Evolutionary conservation across 768 basidiomycete species (phyloP), one percentile per base, ranked within the genome.

Genomic region (Zangia roseola): DNA sequence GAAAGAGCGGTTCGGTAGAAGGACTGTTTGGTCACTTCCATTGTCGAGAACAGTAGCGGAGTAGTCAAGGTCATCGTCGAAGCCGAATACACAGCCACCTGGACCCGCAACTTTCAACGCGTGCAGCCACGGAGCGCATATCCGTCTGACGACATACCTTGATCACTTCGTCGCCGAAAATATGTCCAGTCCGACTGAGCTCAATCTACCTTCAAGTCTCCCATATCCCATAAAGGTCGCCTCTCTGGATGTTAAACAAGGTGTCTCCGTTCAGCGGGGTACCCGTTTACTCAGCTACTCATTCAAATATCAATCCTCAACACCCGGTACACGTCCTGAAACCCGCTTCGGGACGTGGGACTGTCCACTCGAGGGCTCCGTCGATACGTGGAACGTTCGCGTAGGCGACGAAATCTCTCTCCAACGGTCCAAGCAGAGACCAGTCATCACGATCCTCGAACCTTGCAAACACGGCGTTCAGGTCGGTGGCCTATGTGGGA

Each of bases 381-480:
- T 97, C 31, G 75, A 81, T 35, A 65, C 70, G 14, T 97, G 94
- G 94, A 76, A 75, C 43, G 65, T 90, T 54, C 79, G 74, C 31
- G 64, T 73, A 2, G 86, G 86, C 50, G 87, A 90, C 56, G 74
- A 81, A 44, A 72, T 92, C 40, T 76, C 84, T 14, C 65, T 71
- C 33, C 74, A 78, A 45, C 76, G 71, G 58, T 84, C 87, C 10
- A 79, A 74, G 50, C 80, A 81, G 37, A 77, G 70, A 35, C 77
- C 84, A 4, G 82, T 80, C 49, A 73, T 93, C 20, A 69, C 80
- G 31, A 73, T 97, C 54, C 70, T 81, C 39, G 94, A 97, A 68
- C 91, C 93, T n/a, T 99, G 95, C 73, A 93, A 91, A 49, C 95
- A 99, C 69, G 90, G 90, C 50, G 85, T 95, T 59, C 94, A 97